A percentile compares a stretch with the other conserved stretches of the same genome.
Conservation (phyloP, 2,329 filamentous ascomycete genomes). For the Anthostomella pinea region DNA sequence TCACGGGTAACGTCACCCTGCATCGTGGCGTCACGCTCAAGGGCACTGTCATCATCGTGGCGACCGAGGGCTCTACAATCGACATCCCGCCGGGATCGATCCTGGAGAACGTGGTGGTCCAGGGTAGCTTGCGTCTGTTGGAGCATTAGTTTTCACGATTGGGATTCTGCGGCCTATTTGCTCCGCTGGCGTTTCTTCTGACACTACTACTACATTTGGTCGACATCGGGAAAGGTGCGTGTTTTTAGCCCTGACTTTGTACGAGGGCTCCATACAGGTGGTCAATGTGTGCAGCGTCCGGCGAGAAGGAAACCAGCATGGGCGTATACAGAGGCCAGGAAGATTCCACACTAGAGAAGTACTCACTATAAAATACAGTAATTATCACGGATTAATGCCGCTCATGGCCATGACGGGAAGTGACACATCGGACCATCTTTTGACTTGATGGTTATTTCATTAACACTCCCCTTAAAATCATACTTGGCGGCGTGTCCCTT, state of each 20-base stretch:
- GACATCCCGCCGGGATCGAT: conserved; percentile 96
- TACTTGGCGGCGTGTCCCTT: no score
- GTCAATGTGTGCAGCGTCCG: conserved; percentile 14
- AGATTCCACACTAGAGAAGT: conserved; percentile 9
- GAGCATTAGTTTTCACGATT: conserved; percentile 52
- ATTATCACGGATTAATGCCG: neutral
- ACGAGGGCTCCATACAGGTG: conserved; percentile 17
- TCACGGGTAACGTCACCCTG: conserved; percentile 95
- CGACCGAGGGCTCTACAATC: conserved; percentile 95
- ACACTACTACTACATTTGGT: conserved; percentile 1
- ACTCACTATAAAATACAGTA: neutral
- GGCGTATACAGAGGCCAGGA: conserved; percentile 7
- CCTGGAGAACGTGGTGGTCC: conserved; percentile 97
- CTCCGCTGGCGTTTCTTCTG: neutral
- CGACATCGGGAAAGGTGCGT: conserved; percentile 3
- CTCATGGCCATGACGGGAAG: no score
- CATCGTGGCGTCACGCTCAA: conserved; percentile 94
- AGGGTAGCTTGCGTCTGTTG: conserved; percentile 81
- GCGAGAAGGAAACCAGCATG: conserved; percentile 4
- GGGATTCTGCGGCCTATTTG: neutral
- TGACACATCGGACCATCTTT: no score
- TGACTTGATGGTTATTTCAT: no score
- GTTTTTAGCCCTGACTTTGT: no score
- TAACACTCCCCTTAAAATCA: no score
- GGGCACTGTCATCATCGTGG: conserved; percentile 98